phyloP scores from a whole-genome alignment of 192 early-diverging fungal species.

The Coemansia sp. region DNA sequence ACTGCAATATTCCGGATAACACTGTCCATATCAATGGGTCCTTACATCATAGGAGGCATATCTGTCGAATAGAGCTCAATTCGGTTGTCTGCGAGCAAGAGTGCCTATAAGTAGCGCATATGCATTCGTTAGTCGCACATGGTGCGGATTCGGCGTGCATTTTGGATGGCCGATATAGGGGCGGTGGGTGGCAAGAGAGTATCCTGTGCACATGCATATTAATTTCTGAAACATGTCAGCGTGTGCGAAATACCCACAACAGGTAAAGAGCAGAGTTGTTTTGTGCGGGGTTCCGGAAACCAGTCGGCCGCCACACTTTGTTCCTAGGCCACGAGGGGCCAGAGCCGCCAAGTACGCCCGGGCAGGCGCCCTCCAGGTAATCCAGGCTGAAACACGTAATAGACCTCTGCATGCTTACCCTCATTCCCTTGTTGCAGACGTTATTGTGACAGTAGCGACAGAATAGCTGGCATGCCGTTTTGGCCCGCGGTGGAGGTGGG shows the following conservation, averaged over 20 bases:
- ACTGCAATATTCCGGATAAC: no score
- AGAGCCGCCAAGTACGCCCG: no score
- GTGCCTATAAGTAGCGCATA: conserved; percentile 30
- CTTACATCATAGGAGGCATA: conserved; percentile 63
- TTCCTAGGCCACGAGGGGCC: not conserved
- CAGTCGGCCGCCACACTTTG: no score
- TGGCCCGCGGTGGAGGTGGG: conserved; percentile 33
- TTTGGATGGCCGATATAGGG: no score
- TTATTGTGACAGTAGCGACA: conserved; percentile 61
- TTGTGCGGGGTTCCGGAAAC: no score
- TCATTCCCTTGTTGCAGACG: conserved; percentile 69
- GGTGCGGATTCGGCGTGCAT: no score
- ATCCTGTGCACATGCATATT: not conserved
- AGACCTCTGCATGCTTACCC: conserved; percentile 41
- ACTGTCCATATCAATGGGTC: conserved; percentile 1
- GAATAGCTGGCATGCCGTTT: conserved; percentile 59
- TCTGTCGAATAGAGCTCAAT: conserved; percentile 74
- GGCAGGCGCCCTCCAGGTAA: no score
- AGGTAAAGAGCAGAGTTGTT: no score
- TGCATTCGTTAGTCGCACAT: no score
- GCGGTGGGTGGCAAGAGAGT: no score
- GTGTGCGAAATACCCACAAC: no score
- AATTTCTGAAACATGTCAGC: not conserved
- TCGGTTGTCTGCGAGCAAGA: conserved; percentile 61
- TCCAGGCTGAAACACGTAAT: conserved; percentile 4